Percentiles rank a stretch among this genome's conserved stretches.
Evolutionary conservation across 805 yeast species (phyloP).

Genomic region (Nakazawaea siamensis): DNA sequence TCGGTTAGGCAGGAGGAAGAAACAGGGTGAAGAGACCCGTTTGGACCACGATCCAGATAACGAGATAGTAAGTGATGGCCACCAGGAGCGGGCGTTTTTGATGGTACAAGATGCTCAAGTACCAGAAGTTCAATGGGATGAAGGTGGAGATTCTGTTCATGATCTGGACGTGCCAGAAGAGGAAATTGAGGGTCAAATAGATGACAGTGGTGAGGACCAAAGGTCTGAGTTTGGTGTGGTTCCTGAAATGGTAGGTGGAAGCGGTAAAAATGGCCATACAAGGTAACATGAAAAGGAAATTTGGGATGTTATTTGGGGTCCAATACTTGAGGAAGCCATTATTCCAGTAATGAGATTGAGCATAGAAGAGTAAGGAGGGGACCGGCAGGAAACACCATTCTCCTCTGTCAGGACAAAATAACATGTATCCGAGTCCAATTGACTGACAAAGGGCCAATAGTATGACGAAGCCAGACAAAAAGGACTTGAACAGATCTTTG

Average conservation of each 20-base stretch:
- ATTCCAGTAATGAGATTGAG: conserved; percentile 81
- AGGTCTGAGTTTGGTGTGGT: conserved; percentile 26
- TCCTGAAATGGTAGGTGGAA: conserved; percentile 30
- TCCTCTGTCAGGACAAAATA: conserved; percentile 63
- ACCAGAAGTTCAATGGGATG: conserved; percentile 73
- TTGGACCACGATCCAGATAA: conserved; percentile 62
- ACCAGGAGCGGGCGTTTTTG: conserved; percentile 1
- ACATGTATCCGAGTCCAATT: conserved; percentile 44
- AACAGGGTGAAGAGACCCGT: conserved; percentile 71
- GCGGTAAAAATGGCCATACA: conserved; percentile 37
- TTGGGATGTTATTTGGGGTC: conserved; percentile 74
- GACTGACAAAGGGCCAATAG: conserved; percentile 35
- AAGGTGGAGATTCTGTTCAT: conserved; percentile 73
- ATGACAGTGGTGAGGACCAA: conserved; percentile 32
- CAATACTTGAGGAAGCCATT: conserved; percentile 78
- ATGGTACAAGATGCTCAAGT: conserved; percentile 33
- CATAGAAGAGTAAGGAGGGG: conserved; percentile 58
- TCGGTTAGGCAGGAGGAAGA: conserved; percentile 81
- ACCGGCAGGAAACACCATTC: conserved; percentile 64
- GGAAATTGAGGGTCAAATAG: conserved; percentile 41
- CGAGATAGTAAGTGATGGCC: conserved; percentile 32
- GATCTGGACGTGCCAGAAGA: conserved; percentile 80
- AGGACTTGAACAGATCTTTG: conserved; percentile 14
- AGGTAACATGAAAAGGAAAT: conserved; percentile 73
- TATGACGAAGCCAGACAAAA: conserved; percentile 51